A percentile compares a stretch with the other conserved stretches of the same genome.
phyloP scores from a whole-genome alignment of 441 rosid species.

The Mallotus japonicus region DNA sequence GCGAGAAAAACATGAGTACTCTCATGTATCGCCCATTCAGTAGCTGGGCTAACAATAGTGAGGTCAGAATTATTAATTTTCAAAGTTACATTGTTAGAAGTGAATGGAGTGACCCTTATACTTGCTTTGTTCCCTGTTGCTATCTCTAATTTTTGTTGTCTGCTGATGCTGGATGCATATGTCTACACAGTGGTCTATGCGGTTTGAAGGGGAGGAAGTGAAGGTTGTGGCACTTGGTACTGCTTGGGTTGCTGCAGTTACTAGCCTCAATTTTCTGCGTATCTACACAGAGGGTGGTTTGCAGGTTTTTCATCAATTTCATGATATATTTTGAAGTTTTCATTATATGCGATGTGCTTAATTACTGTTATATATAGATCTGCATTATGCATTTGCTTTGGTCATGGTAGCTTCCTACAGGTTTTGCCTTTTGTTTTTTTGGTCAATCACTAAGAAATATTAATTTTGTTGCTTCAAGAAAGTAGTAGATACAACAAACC shows the following conservation, averaged over 20 bases:
- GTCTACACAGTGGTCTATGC: constrained; percentile 86
- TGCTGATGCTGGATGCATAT: constrained; percentile 27
- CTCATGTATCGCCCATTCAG: constrained; percentile 89
- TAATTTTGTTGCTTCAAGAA: too few relatives aligned
- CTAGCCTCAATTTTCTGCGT: constrained; percentile 85
- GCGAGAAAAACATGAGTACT: constrained; percentile 89
- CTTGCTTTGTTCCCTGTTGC: constrained; percentile 2
- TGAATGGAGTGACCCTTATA: background rate
- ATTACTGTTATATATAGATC: background rate
- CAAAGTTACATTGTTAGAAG: constrained; percentile 4
- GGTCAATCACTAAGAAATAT: too few relatives aligned
- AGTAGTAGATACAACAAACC: too few relatives aligned
- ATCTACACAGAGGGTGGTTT: constrained; percentile 88
- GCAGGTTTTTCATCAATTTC: constrained; percentile 53
- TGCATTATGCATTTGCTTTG: background rate
- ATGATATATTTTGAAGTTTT: too few relatives aligned
- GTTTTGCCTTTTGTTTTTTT: too few relatives aligned
- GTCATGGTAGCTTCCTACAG: too few relatives aligned
- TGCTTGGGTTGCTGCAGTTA: constrained; percentile 84
- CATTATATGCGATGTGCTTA: too few relatives aligned
- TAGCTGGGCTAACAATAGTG: constrained; percentile 93
- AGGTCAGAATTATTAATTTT: constrained; percentile 45
- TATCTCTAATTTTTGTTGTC: constrained; percentile 1
- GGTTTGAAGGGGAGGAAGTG: constrained; percentile 97
- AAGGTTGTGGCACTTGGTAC: constrained; percentile 74